A percentile compares a stretch with the other conserved stretches of the same genome.
phyloP scores from a whole-genome alignment of 805 yeast genomes.

The Saturnispora besseyi region DNA sequence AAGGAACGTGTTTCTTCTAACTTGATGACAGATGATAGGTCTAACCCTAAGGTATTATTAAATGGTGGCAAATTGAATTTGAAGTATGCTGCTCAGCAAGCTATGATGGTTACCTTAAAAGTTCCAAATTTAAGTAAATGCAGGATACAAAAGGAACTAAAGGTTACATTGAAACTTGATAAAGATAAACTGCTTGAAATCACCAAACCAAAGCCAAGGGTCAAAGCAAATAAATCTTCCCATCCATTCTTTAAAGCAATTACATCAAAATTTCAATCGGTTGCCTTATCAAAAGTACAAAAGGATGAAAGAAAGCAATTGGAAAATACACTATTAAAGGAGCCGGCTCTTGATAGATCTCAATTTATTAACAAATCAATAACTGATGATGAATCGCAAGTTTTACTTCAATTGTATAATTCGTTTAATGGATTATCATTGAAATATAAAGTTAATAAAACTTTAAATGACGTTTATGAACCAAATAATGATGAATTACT shows the following conservation, averaged over 20 bases:
- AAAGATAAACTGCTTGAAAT: neutral
- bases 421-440: neutral
- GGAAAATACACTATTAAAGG: neutral
- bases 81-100: neutral
- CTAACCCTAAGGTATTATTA: neutral
- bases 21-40: neutral
- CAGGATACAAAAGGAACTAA: neutral
- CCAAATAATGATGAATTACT: constrained; percentile 3
- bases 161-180: constrained; percentile 6
- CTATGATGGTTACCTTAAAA: neutral
- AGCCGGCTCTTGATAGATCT: constrained; percentile 2
- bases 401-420: neutral
- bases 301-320: neutral
- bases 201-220: constrained; percentile 1
- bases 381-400: neutral
- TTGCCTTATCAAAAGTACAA: neutral
- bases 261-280: neutral
- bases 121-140: neutral
- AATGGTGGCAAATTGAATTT: neutral
- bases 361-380: constrained; percentile 7
- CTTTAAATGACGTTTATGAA: neutral
- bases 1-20: neutral
- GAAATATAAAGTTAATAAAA: neutral
- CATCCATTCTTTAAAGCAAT: constrained; percentile 14
- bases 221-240: constrained; percentile 5